Evolutionary conservation across 164 flowering plant genomes (phyloP).

Genomic region (Warburgia ugandensis): DNA sequence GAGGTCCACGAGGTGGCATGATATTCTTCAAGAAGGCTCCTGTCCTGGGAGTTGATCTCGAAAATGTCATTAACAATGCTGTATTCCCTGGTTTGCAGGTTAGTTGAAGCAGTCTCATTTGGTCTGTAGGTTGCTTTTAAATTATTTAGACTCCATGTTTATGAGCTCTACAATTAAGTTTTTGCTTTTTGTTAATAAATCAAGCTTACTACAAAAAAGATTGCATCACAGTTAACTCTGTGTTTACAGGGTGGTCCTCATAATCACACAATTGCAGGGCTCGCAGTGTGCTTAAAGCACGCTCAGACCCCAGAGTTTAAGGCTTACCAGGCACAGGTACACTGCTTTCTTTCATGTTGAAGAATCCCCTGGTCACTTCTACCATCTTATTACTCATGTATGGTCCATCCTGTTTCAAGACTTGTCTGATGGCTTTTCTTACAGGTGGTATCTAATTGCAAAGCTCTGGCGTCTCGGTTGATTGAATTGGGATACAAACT

Average conservation of each 20-base stretch:
- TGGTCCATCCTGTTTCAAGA: not conserved
- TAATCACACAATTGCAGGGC: constrained; percentile 90
- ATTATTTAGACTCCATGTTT: not conserved
- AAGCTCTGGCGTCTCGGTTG: constrained; percentile 66
- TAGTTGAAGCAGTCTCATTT: not conserved
- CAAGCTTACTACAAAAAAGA: not conserved
- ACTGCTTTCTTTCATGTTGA: not conserved
- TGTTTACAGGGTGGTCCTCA: constrained; percentile 88
- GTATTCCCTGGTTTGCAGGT: constrained; percentile 98
- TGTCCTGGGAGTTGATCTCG: constrained; percentile 77
- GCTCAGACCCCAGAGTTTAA: constrained; percentile 69
- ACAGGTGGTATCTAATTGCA: constrained; percentile 78
- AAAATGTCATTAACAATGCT: constrained; percentile 81
- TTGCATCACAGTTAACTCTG: not conserved
- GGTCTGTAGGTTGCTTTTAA: not conserved
- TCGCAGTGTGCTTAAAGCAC: constrained; percentile 62
- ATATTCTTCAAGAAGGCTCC: constrained; percentile 71
- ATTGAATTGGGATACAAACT: constrained; percentile 68
- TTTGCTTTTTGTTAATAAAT: too few species aligned
- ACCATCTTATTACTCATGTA: not conserved
- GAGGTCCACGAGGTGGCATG: constrained; percentile 90
- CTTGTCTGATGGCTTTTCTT: constrained; percentile 2
- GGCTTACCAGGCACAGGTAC: constrained; percentile 59
- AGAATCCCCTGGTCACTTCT: not conserved
- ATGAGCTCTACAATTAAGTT: not conserved